Evolutionary conservation across 225 moss, liverwort and hornwort genomes (phyloP).

Genomic region (Thuidium tamariscinum): DNA sequence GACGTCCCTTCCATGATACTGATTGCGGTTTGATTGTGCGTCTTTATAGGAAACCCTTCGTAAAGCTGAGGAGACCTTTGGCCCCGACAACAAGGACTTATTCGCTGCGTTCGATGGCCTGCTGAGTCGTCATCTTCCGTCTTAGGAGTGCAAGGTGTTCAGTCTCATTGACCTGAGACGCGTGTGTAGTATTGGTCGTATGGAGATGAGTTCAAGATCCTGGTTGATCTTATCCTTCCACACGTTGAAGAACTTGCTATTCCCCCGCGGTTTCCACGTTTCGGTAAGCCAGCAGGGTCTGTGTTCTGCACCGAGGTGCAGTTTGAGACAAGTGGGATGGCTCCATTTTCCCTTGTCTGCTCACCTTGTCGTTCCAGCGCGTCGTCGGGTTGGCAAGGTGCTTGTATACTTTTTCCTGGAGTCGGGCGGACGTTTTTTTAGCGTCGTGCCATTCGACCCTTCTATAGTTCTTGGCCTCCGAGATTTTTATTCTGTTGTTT

Average conservation of each 20-base stretch:
- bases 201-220: background rate
- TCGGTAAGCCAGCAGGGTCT: background rate
- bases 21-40: background rate
- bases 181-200: background rate
- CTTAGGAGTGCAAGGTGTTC: background rate
- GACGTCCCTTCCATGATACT: background rate
- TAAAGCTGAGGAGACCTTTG: conserved; percentile 91
- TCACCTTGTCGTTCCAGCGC: background rate
- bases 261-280: background rate
- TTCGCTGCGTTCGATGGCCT: conserved; percentile 80
- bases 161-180: background rate
- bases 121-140: conserved; percentile 77
- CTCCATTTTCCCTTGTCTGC: background rate
- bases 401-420: background rate
- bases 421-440: background rate
- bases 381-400: background rate
- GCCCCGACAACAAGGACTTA: conserved; percentile 90
- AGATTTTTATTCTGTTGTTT: no score
- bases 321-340: background rate
- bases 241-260: background rate
- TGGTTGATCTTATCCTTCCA: background rate
- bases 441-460: background rate
- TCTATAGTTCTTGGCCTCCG: background rate
- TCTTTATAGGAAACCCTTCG: conserved; percentile 60
- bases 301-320: conserved; percentile 2